Evolutionary conservation across 768 basidiomycete species (phyloP).

Genomic region (Termitomyces sp.): DNA sequence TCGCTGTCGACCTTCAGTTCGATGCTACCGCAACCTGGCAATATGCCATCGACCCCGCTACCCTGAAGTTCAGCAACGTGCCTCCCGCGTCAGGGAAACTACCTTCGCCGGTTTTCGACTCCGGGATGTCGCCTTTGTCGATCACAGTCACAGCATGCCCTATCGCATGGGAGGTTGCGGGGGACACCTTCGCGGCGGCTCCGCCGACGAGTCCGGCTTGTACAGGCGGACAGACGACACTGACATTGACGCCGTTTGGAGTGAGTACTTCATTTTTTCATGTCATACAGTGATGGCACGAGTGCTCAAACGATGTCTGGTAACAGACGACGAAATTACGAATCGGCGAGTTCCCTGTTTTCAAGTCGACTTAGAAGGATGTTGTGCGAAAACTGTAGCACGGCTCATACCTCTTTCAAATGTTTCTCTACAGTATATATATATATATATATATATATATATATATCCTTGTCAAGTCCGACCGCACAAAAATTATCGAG

Average conservation of each 20-base stretch:
- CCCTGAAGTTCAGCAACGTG: slow-evolving; percentile 30
- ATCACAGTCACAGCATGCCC: slow-evolving; percentile 46
- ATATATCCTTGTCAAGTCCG: slow-evolving; percentile 63
- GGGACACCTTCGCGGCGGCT: slow-evolving; percentile 42
- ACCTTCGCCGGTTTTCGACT: slow-evolving; percentile 43
- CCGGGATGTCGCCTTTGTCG: slow-evolving; percentile 39
- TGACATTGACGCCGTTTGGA: slow-evolving; percentile 43
- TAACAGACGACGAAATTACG: slow-evolving; percentile 25
- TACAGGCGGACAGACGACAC: slow-evolving; percentile 31
- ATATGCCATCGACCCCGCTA: slow-evolving; percentile 47
- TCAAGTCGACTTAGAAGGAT: slow-evolving; percentile 16
- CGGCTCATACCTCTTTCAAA: not conserved
- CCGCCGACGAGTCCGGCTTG: slow-evolving; percentile 41
- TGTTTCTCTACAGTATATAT: not conserved
- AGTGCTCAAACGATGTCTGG: not conserved
- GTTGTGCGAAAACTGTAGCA: not conserved
- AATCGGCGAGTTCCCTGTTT: slow-evolving; percentile 37
- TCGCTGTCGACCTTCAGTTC: slow-evolving; percentile 45
- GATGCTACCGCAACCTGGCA: slow-evolving; percentile 44
- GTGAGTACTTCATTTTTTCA: slow-evolving; percentile 23
- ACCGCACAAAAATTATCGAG: slow-evolving; percentile 96
- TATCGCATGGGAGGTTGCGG: slow-evolving; percentile 39
- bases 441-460: not conserved
- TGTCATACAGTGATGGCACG: not conserved
- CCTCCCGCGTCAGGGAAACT: slow-evolving; percentile 27